Conservation (phyloP, 768 basidiomycete species). For the Chiua virens region DNA sequence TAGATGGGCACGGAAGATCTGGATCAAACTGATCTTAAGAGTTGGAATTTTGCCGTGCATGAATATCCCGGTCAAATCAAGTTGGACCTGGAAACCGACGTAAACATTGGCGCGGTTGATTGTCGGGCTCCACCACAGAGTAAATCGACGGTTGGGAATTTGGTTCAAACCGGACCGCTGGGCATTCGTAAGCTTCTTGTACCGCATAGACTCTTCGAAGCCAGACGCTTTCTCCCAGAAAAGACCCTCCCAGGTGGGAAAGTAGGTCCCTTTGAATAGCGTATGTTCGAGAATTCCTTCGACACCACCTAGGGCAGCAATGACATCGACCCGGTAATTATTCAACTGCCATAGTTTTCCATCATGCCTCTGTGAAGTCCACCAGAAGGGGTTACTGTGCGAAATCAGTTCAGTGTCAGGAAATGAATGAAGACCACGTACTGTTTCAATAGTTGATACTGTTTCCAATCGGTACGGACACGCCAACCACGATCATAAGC, state of each 20-base stretch:
- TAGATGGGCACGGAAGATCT: constrained; percentile 99
- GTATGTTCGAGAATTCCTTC: constrained; percentile 97
- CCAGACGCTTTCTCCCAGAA: constrained; percentile 99
- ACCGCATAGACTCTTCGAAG: constrained; percentile 95
- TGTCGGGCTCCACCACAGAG: constrained; percentile 98
- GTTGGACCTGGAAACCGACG: constrained; percentile 99
- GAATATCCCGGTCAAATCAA: constrained; percentile 97
- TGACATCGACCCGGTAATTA: constrained; percentile 98
- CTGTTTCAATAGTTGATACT: constrained; percentile 93
- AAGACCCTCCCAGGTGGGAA: constrained; percentile 97
- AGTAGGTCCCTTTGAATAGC: constrained; percentile 95
- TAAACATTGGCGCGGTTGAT: constrained; percentile 99
- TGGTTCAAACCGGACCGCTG: constrained; percentile 98
- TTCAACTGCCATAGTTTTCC: constrained; percentile 97
- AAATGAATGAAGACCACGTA: constrained; percentile 35
- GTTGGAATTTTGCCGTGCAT: constrained; percentile 99
- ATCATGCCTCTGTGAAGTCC: constrained; percentile 97
- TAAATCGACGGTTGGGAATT: constrained; percentile 98
- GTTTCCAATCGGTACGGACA: constrained; percentile 97
- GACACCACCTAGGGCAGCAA: constrained; percentile 95
- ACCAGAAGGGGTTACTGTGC: constrained; percentile 93
- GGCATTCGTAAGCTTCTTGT: constrained; percentile 96
- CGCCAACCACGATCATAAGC: constrained; percentile 99
- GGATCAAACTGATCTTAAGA: constrained; percentile 97
- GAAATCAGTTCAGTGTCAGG: constrained; percentile 9